Percentiles rank a stretch among this genome's conserved stretches.
These are phyloP conservation scores for Cordyceps cicadae DNA, from an alignment of 2,329 filamentous ascomycete species.

Conservation along the genomic window DNA sequence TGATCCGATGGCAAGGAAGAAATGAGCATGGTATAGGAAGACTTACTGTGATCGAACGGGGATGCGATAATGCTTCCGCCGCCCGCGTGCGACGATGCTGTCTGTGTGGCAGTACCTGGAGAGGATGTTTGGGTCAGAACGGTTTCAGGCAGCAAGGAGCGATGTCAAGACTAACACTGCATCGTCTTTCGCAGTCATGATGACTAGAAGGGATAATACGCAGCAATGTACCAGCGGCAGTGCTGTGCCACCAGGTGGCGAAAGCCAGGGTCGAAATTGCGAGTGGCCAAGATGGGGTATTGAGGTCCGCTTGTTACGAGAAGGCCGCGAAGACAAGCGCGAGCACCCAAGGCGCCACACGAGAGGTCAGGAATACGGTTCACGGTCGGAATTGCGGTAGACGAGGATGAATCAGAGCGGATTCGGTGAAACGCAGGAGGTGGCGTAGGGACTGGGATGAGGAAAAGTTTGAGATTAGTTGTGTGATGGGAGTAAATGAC, in stretches of 20 bases:
- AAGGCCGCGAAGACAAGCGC: not conserved
- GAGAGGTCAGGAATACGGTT: not conserved
- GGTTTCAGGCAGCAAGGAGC: not conserved
- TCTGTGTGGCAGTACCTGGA: conserved; percentile 58
- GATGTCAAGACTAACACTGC: conserved; percentile 4
- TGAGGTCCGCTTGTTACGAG: not conserved
- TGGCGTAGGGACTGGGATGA: conserved; percentile 1
- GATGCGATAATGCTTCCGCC: conserved; percentile 60
- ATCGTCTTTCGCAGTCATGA: conserved; percentile 11
- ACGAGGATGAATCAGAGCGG: not conserved
- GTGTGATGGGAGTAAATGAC: conserved; percentile 11
- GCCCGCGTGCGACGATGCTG: conserved; percentile 49
- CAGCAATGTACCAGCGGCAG: conserved; percentile 1
- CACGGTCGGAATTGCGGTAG: not conserved
- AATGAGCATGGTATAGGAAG: not conserved
- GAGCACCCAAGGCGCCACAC: not conserved
- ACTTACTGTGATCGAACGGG: conserved; percentile 58
- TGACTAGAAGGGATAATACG: not conserved
- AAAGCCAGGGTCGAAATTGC: conserved; percentile 5
- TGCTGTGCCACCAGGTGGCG: conserved; percentile 7
- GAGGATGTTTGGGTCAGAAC: conserved; percentile 4
- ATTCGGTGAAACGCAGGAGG: not conserved
- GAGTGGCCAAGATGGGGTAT: conserved; percentile 8
- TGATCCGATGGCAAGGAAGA: not conserved
- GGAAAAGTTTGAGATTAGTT: not conserved